phyloP scores from a whole-genome alignment of 1,139 yeast genomes.

The Candida anutae region DNA sequence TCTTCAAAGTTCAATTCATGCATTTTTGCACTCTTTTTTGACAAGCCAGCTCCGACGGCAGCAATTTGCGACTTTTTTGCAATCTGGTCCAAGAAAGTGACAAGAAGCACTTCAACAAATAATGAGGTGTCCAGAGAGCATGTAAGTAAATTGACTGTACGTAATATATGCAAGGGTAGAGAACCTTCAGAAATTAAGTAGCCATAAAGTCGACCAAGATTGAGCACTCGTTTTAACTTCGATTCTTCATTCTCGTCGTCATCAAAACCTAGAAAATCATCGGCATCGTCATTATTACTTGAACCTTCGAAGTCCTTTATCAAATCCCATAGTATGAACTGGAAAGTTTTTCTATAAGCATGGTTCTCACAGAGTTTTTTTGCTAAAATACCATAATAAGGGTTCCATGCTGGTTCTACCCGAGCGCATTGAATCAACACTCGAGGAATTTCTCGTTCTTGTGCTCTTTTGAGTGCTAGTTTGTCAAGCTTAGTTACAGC shows the following conservation, averaged over 20 bases:
- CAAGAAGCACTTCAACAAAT: constrained; percentile 67
- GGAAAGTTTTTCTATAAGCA: constrained; percentile 72
- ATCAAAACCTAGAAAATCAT: constrained; percentile 27
- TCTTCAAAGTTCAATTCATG: constrained; percentile 44
- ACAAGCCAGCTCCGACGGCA: constrained; percentile 40
- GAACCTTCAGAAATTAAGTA: constrained; percentile 63
- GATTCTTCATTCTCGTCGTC: constrained; percentile 35
- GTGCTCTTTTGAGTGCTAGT: constrained; percentile 69
- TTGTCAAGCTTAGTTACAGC: constrained; percentile 79
- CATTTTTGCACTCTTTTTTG: constrained; percentile 23
- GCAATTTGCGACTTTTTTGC: constrained; percentile 58
- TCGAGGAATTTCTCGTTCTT: constrained; percentile 80
- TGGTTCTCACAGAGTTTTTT: constrained; percentile 65
- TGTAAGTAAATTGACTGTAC: constrained; percentile 68
- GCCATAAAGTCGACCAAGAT: constrained; percentile 77
- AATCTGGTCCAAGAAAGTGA: constrained; percentile 55
- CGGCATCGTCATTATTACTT: constrained; percentile 32
- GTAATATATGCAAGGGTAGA: constrained; percentile 63
- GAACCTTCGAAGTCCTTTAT: constrained; percentile 59
- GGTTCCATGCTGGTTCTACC: constrained; percentile 79
- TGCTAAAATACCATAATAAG: constrained; percentile 81
- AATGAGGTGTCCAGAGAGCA: constrained; percentile 57
- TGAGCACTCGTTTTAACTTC: constrained; percentile 53
- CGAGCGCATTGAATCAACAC: constrained; percentile 82
- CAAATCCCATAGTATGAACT: constrained; percentile 85